Evolutionary conservation across 2,329 filamentous ascomycete genomes (phyloP), one percentile per base, ranked within the genome.

Genomic region (Fusarium sororula): DNA sequence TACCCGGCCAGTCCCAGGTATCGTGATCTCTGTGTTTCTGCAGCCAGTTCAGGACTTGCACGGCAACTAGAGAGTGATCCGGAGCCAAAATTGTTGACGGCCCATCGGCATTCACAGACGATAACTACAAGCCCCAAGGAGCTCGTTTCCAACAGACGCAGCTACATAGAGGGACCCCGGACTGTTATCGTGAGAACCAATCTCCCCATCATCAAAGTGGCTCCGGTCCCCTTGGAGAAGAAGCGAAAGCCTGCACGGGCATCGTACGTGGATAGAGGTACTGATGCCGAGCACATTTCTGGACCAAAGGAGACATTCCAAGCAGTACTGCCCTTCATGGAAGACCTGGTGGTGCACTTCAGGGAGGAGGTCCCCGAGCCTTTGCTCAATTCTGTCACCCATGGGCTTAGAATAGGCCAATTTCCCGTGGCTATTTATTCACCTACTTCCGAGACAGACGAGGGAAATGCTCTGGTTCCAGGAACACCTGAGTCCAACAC

Each of bases 261-360:
- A 22, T 76, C 71, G 1, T 85, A 84, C 60, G 79, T 84, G 24
- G 83, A 87, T 70, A 80, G 81, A 15, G 84, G 84, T 20, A 83
- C 82, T 1, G 83, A 86, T 75, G 79, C 81, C 4, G 78, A 77
- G 12, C 74, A 81, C 5, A 62, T 78, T 20, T 32, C 69, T 3
- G 70, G 74, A 20, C 45, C 67, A 13, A 62, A 79, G 14, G 66
- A 76, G 22, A 61, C 77, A 0, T 84, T 85, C 44, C 81, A 84
- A 39, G 82, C 87, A 2, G 83, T 90, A 1, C 81, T 92, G 28
- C 85, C 87, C 0, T 80, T 89, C 47, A 75, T 83, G 1, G 90
- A 92, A 75, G 87, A 92, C 68, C 77, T 91, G 3, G 83, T 91
- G 6, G 82, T 92, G 30, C 83, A 88, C 51, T 85, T 91, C 63